phyloP scores from a whole-genome alignment of 192 early-diverging fungal genomes.

The Backusella australiensis region DNA sequence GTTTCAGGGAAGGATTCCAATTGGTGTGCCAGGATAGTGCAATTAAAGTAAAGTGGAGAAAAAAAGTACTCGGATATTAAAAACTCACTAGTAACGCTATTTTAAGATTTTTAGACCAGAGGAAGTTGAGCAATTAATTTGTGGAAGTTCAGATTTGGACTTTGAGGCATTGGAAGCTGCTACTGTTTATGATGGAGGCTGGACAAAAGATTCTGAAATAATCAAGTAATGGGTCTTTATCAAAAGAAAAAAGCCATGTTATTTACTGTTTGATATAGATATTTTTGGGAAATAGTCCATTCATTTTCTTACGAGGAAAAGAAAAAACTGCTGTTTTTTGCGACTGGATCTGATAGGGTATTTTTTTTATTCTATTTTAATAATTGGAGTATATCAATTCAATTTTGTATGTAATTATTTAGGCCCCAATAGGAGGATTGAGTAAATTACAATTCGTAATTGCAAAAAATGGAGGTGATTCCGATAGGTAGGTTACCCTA shows the following conservation, averaged over 20 bases:
- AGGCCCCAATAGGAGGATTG: constrained; percentile 77
- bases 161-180: constrained; percentile 75
- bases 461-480: constrained; percentile 82
- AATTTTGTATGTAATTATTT: neutral
- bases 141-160: constrained; percentile 83
- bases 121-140: constrained; percentile 87
- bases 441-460: constrained; percentile 84
- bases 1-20: constrained; percentile 83
- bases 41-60: constrained; percentile 43
- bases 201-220: constrained; percentile 55
- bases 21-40: constrained; percentile 64
- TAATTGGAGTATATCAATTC: neutral
- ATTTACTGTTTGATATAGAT: constrained; percentile 26
- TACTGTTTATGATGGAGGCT: constrained; percentile 88
- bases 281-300: constrained; percentile 88
- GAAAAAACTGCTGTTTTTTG: constrained; percentile 86
- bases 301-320: constrained; percentile 80
- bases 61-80: neutral
- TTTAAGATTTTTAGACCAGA: constrained; percentile 77
- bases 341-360: constrained; percentile 89
- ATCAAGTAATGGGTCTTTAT: constrained; percentile 46
- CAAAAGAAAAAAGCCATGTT: neutral
- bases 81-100: neutral
- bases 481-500: constrained; percentile 45
- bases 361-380: neutral